Evolutionary conservation across 2,329 filamentous ascomycete species (phyloP), one percentile per base, ranked within the genome.

Genomic region (Xylaria sp.): DNA sequence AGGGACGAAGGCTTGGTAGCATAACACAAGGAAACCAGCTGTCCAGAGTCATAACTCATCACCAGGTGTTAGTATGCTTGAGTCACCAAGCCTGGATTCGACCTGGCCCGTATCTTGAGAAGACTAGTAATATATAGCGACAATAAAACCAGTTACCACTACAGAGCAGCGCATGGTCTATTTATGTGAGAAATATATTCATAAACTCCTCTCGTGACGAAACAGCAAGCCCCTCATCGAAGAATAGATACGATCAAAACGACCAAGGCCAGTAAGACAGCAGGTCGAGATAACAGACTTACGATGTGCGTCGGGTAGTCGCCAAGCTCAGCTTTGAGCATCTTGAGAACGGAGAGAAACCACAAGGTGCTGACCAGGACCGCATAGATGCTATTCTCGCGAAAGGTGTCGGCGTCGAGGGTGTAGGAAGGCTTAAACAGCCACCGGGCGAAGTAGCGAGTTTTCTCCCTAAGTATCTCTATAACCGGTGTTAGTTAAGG

Each of bases 341-440:
- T 46, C 10, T 60, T 63, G 40, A 66, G 42, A n/a, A 68, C 17
- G 9, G 59, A 68, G 13, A 63, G 28, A 44, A 66, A 10, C 36
- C 49, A 54, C 13, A 66, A 48, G 10, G 28, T 42, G 28, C 58
- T 56, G 40, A 71, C 54, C 13, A 66, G 23, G 11, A 61, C n/a
- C 20, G 46, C n/a, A 38, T 68, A 68, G 23, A 66, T 63, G 36
- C 33, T 57, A 9, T 63, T 68, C 54, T 65, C 60, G 9, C 62
- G 51, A 28, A 68, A 56, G 13, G 44, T 17, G 7, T 65, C 44
- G 17, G 61, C 2, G 20, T 70, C 46, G 26, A 65, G 54, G n/a
- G 10, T 57, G 38, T 59, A 67, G 7, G 15, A 51, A 38, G 68
- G 57, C 26, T 40, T 56, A 7, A 68, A 61, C 4, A 70, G n/a